phyloP scores from a whole-genome alignment of 208 protist genomes.

The Trypanosoma rangeli region DNA sequence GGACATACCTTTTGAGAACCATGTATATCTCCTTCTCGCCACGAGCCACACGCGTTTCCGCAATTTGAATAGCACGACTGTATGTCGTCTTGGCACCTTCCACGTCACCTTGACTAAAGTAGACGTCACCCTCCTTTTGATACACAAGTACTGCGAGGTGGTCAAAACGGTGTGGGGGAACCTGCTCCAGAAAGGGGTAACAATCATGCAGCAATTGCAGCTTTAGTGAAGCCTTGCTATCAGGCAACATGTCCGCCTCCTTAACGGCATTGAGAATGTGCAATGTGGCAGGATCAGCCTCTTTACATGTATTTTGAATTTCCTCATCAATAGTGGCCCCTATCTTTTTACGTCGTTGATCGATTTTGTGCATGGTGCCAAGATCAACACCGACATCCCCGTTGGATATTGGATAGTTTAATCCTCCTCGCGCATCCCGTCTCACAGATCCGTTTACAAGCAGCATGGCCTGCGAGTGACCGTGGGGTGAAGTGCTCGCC shows the following conservation, averaged over 20 bases:
- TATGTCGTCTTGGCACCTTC: slow-evolving; percentile 69
- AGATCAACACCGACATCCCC: slow-evolving; percentile 6
- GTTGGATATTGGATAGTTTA: background rate
- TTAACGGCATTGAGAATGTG: slow-evolving; percentile 59
- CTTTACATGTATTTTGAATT: slow-evolving; percentile 37
- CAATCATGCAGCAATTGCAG: slow-evolving; percentile 58
- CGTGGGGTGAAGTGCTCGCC: background rate
- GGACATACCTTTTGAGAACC: slow-evolving; percentile 82
- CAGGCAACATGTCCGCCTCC: slow-evolving; percentile 53
- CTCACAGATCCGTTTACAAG: slow-evolving; percentile 25
- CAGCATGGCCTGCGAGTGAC: slow-evolving; percentile 8
- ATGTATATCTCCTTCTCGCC: slow-evolving; percentile 79
- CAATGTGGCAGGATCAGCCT: slow-evolving; percentile 57
- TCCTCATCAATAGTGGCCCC: slow-evolving; percentile 33
- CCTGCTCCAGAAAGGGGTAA: slow-evolving; percentile 63
- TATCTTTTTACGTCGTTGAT: slow-evolving; percentile 8
- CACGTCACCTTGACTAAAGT: slow-evolving; percentile 46
- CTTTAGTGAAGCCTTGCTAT: slow-evolving; percentile 39
- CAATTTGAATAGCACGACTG: slow-evolving; percentile 72
- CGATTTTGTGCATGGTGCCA: slow-evolving; percentile 6
- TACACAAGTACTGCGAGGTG: slow-evolving; percentile 75
- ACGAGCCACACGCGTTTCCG: slow-evolving; percentile 74
- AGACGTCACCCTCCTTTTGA: slow-evolving; percentile 77
- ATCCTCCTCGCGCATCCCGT: background rate
- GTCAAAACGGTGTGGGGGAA: slow-evolving; percentile 56